A percentile compares a stretch with the other conserved stretches of the same genome.
Evolutionary conservation across 176 grass and related monocot species (phyloP).

Genomic region (Avena sativa): DNA sequence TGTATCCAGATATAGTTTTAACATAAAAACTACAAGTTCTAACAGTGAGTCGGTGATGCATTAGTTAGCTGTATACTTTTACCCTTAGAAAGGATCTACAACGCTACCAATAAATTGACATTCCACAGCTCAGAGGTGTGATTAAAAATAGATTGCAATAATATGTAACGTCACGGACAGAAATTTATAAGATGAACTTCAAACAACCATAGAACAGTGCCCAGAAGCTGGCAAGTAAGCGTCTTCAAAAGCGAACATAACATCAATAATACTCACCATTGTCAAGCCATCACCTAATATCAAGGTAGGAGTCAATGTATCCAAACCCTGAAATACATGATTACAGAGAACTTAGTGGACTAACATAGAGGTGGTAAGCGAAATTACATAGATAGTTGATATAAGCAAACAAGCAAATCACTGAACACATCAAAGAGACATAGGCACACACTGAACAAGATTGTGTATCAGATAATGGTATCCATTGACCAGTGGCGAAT

Average conservation of each 20-base stretch:
- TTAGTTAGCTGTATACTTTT: neutral
- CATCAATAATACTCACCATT: constrained; percentile 48
- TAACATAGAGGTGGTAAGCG: too few species aligned
- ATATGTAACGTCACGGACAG: neutral
- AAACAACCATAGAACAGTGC: constrained; percentile 9
- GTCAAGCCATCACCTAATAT: constrained; percentile 61
- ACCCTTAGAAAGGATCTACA: neutral
- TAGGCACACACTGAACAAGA: neutral
- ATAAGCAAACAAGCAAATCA: too few species aligned
- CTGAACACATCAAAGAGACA: neutral
- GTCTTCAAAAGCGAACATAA: constrained; percentile 17
- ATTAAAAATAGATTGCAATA: neutral
- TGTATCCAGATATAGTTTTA: too few species aligned
- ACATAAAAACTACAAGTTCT: too few species aligned
- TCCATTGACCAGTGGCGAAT: neutral
- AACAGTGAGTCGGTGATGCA: neutral
- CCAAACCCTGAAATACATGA: constrained; percentile 69
- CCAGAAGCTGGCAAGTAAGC: neutral
- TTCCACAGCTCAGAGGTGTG: neutral
- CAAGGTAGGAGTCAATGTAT: constrained; percentile 72
- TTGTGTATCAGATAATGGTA: neutral
- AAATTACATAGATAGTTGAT: too few species aligned
- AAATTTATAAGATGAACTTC: neutral
- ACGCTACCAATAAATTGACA: neutral
- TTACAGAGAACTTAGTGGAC: constrained; percentile 28